These are phyloP conservation scores for Cladosporium oxysporum DNA, from an alignment of 2,329 filamentous ascomycete genomes.

Conservation along the genomic window DNA sequence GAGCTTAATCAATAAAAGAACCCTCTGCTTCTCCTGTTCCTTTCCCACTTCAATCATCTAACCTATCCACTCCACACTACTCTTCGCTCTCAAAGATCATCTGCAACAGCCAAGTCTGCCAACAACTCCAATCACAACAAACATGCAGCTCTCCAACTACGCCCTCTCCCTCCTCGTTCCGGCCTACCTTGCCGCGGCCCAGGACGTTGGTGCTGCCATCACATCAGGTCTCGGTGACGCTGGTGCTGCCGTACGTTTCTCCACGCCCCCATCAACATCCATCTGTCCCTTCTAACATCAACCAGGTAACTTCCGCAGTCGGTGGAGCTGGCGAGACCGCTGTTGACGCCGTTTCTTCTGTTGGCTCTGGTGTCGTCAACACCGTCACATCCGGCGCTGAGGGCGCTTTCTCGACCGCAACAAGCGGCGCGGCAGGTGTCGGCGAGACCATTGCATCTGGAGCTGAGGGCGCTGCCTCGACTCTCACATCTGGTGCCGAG, in stretches of 20 bases:
- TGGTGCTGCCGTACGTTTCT: slow-evolving; percentile 10
- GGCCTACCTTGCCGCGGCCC: slow-evolving; percentile 25
- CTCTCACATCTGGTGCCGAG: slow-evolving; percentile 15
- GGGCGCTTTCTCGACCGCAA: slow-evolving; percentile 4
- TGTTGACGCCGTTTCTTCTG: background rate
- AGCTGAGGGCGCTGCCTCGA: slow-evolving; percentile 3
- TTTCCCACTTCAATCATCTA: background rate
- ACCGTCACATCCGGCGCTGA: slow-evolving; percentile 10
- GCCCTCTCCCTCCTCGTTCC: slow-evolving; percentile 26
- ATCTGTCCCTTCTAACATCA: background rate
- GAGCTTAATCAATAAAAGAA: background rate
- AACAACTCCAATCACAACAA: slow-evolving; percentile 4
- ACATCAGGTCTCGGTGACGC: slow-evolving; percentile 10
- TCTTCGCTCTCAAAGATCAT: background rate
- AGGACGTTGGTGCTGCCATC: slow-evolving; percentile 15
- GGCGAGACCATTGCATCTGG: slow-evolving; percentile 13
- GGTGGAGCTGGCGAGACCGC: slow-evolving; percentile 11
- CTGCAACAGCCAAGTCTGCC: background rate
- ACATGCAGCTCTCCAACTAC: slow-evolving; percentile 28
- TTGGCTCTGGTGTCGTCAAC: background rate
- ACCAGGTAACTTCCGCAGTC: slow-evolving; percentile 10
- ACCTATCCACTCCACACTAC: background rate
- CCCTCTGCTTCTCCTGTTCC: background rate
- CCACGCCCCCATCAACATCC: background rate
- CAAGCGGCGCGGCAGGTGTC: slow-evolving; percentile 4